Evolutionary conservation across 2,329 filamentous ascomycete species (phyloP).

Genomic region (Aureobasidium sp.): DNA sequence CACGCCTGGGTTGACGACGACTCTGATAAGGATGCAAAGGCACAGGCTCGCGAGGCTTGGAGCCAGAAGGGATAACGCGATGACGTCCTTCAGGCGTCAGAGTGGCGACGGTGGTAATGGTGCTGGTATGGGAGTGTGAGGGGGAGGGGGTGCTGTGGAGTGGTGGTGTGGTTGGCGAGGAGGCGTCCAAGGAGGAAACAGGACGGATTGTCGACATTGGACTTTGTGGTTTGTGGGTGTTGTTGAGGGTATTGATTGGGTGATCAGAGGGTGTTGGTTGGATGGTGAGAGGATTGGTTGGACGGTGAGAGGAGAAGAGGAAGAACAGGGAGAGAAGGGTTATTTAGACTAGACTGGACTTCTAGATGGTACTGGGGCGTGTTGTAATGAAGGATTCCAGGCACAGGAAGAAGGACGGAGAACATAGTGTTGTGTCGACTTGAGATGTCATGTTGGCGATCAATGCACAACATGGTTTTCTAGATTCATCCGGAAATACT

Average conservation of each 20-base stretch:
- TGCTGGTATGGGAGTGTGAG: not conserved
- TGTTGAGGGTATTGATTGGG: too few species aligned
- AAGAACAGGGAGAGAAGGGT: not conserved
- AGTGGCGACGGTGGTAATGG: not conserved
- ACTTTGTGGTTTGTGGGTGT: too few species aligned
- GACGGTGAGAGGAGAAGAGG: not conserved
- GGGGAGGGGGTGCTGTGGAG: not conserved
- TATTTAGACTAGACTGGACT: not conserved
- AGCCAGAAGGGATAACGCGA: not conserved
- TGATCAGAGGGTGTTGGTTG: too few species aligned
- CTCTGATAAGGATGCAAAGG: not conserved
- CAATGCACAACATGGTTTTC: too few species aligned
- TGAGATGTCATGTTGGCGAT: too few species aligned
- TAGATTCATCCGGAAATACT: too few species aligned
- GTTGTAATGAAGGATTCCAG: not conserved
- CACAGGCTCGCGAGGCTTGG: not conserved
- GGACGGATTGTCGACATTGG: not conserved
- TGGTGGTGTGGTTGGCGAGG: not conserved
- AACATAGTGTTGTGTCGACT: not conserved
- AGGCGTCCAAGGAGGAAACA: not conserved
- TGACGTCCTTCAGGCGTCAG: not conserved
- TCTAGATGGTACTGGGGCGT: not conserved
- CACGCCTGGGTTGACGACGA: not conserved
- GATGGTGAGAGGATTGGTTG: too few species aligned
- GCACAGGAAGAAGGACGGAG: not conserved